These are phyloP conservation scores for Alternaria gansuensis DNA, from an alignment of 2,329 filamentous ascomycete species.

Conservation along the genomic window DNA sequence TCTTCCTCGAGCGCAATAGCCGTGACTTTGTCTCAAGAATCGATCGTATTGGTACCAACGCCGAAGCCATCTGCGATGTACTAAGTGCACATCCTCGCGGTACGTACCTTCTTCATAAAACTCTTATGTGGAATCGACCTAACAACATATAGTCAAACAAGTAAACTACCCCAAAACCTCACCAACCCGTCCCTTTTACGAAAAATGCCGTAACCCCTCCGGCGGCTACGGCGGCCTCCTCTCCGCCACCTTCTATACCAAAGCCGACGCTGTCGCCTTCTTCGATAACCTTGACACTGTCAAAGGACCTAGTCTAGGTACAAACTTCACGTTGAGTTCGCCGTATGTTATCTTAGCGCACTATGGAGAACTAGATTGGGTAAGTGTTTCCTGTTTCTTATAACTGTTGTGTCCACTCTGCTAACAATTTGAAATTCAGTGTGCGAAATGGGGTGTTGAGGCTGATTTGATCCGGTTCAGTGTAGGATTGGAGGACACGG, in stretches of 20 bases:
- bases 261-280: conserved; percentile 77
- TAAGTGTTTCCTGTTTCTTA: conserved; percentile 47
- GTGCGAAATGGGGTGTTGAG: conserved; percentile 80
- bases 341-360: conserved; percentile 94
- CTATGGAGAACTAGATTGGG: conserved; percentile 91
- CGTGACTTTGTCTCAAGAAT: conserved; percentile 87
- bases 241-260: conserved; percentile 79
- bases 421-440: conserved; percentile 55
- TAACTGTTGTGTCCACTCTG: background rate
- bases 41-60: conserved; percentile 83
- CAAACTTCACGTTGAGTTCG: conserved; percentile 92
- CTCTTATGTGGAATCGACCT: background rate
- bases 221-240: conserved; percentile 92
- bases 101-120: conserved; percentile 29
- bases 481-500: conserved; percentile 84
- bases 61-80: conserved; percentile 81
- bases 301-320: conserved; percentile 94
- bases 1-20: conserved; percentile 96
- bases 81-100: conserved; percentile 66
- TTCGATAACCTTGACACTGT: conserved; percentile 86
- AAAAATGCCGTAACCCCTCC: conserved; percentile 74
- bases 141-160: conserved; percentile 67
- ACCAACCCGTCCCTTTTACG: conserved; percentile 75
- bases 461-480: conserved; percentile 83
- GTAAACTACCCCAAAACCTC: conserved; percentile 89